phyloP scores from a whole-genome alignment of 768 basidiomycete genomes.

The Suillus decipiens region DNA sequence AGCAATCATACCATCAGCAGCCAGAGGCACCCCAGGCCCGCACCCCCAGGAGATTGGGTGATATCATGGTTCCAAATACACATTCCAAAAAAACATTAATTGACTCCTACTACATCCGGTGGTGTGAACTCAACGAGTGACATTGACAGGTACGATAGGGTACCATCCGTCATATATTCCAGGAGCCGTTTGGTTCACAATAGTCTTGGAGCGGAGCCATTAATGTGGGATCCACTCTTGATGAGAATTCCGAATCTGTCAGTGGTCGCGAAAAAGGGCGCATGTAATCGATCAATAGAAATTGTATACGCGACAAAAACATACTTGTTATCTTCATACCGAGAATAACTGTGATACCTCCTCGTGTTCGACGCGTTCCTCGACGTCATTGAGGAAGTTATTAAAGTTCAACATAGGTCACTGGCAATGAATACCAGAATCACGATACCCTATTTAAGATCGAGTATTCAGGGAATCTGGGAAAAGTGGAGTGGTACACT shows the following conservation, averaged over 20 bases:
- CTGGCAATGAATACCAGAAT: not conserved
- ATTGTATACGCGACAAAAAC: slow-evolving; percentile 29
- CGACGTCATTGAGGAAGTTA: not conserved
- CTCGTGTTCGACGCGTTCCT: slow-evolving; percentile 28
- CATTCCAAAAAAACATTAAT: slow-evolving; percentile 11
- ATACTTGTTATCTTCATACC: slow-evolving; percentile 39
- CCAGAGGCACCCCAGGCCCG: not conserved
- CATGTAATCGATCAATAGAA: slow-evolving; percentile 19
- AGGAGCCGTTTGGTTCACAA: slow-evolving; percentile 33
- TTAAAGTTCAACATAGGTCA: not conserved
- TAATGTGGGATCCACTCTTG: slow-evolving; percentile 36
- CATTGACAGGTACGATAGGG: slow-evolving; percentile 3
- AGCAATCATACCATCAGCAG: not conserved
- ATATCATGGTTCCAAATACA: slow-evolving; percentile 18
- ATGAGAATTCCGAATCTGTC: slow-evolving; percentile 9
- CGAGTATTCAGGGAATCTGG: not conserved
- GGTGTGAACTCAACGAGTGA: not conserved
- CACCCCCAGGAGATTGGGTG: not conserved
- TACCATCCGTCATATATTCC: slow-evolving; percentile 32
- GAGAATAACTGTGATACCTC: slow-evolving; percentile 32
- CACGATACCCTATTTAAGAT: not conserved
- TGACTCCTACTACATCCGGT: slow-evolving; percentile 11
- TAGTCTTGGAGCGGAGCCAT: slow-evolving; percentile 29
- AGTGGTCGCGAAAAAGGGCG: slow-evolving; percentile 13
- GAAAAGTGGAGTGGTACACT: not conserved